Evolutionary conservation across 2,329 filamentous ascomycete species (phyloP).

Genomic region (Exophiala oligosperma): DNA sequence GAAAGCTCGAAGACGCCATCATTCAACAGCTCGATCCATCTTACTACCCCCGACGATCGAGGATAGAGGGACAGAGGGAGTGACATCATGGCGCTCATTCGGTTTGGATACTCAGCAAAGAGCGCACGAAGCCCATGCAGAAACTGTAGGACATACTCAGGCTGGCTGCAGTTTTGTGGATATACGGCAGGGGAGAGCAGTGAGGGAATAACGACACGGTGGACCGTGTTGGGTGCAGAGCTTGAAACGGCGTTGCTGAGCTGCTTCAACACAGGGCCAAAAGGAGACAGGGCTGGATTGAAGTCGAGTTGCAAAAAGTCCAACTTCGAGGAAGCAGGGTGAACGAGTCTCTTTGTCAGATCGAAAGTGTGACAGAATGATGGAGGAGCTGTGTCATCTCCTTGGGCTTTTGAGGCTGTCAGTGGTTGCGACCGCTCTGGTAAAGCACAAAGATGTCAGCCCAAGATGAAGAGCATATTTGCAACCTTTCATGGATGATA

Average conservation of each 20-base stretch:
- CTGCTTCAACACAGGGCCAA: conserved; percentile 63
- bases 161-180: conserved; percentile 66
- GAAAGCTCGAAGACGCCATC: conserved; percentile 87
- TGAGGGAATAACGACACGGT: conserved; percentile 81
- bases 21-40: conserved; percentile 81
- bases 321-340: conserved; percentile 54
- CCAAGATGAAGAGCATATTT: not conserved
- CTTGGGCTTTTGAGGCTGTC: conserved; percentile 41
- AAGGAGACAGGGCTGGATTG: conserved; percentile 51
- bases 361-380: conserved; percentile 74
- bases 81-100: conserved; percentile 71
- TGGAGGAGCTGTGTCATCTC: conserved; percentile 33
- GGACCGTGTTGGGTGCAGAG: conserved; percentile 60
- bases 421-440: conserved; percentile 32
- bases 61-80: conserved; percentile 80
- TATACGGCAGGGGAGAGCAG: conserved; percentile 87
- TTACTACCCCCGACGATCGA: conserved; percentile 70
- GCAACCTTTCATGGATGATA: conserved; percentile 2
- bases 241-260: conserved; percentile 55
- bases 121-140: conserved; percentile 75
- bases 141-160: conserved; percentile 74
- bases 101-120: conserved; percentile 64
- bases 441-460: conserved; percentile 13
- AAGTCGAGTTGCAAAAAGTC: conserved; percentile 51
- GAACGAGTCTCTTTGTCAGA: conserved; percentile 64